phyloP scores from a whole-genome alignment of 164 flowering plant species.

The Berberis vulgaris region DNA sequence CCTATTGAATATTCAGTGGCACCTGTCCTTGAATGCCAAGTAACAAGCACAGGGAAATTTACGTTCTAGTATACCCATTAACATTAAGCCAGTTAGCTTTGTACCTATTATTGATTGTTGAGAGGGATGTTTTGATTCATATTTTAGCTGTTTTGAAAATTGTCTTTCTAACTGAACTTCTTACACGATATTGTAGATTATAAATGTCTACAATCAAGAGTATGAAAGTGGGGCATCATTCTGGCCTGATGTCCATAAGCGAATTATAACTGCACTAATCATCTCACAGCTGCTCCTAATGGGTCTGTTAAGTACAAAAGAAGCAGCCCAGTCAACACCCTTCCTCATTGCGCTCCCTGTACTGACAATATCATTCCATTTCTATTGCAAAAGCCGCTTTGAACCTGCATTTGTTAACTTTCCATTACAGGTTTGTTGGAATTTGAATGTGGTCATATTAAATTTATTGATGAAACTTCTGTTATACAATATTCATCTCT shows the following conservation, averaged over 20 bases:
- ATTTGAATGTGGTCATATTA: not conserved
- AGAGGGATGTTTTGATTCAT: no score
- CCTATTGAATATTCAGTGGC: no score
- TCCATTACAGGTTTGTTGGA: slow-evolving; percentile 64
- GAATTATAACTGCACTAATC: slow-evolving; percentile 46
- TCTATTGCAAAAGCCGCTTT: slow-evolving; percentile 65
- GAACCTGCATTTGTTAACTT: slow-evolving; percentile 60
- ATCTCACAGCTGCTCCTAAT: slow-evolving; percentile 63
- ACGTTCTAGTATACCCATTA: no score
- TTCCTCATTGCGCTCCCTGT: slow-evolving; percentile 67
- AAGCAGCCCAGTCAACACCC: slow-evolving; percentile 57
- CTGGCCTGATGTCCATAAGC: slow-evolving; percentile 86
- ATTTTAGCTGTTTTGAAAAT: no score
- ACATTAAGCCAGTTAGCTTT: no score
- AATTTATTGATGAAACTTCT: not conserved
- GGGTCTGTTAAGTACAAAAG: slow-evolving; percentile 68
- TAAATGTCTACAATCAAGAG: slow-evolving; percentile 79
- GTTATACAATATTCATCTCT: no score
- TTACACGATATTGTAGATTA: slow-evolving; percentile 32
- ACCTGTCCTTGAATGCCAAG: no score
- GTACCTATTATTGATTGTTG: no score
- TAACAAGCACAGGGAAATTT: no score
- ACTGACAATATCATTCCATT: slow-evolving; percentile 69
- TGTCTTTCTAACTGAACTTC: slow-evolving; percentile 6
- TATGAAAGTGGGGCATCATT: slow-evolving; percentile 83